Base-by-base conservation (phyloP, 345 rosid species). In the Linum usitatissimum region DNA sequence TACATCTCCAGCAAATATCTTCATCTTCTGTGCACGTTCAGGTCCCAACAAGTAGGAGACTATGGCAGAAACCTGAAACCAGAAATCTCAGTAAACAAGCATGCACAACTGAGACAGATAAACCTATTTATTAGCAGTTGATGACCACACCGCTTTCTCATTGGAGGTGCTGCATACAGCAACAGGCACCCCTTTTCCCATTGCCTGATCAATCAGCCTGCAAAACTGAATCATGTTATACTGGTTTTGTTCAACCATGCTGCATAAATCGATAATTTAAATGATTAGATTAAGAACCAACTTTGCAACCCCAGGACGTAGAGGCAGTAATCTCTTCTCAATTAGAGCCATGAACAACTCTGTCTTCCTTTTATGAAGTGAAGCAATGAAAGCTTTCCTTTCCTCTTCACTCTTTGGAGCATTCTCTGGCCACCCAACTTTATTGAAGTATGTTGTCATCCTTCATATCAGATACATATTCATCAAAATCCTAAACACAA, bases 91-190 rank as follows among this genome's bases (percentile, higher is more conserved):
- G 62, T 58, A 53, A 60, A 56, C 53, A 23, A 51, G n/a, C n/a
- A n/a, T n/a, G 64, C 49, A 40, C 19, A 70, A 45, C 39, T 28
- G 42, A 18, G 15, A 49, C 14, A 45, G 51, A 45, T 45, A 10
- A 45, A 10, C 5, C 51, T 45, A 45, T 40, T 40, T 5, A 23
- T 34, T 4, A 45, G 15, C 51, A 6, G 13, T 45, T 36, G 57
- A 64, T 55, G 38, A 40, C 58, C 58, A 71, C 85, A 92, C 97
- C 90, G 95, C 97, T 90, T 92, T 92, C 84, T 89, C 95, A 80
- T 89, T 89, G 10, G 98, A 92, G 62, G 97, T 89, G 68, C 97
- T 89, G 78, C 97, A 89, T 55, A 92, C 98, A 4, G 98, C 97
- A 56, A 92, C 95, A 73, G 78, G 75, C 20, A 89, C 91, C 72